Base-by-base conservation (phyloP, 139 green algal genomes). In the Yamagishiella unicocca region DNA sequence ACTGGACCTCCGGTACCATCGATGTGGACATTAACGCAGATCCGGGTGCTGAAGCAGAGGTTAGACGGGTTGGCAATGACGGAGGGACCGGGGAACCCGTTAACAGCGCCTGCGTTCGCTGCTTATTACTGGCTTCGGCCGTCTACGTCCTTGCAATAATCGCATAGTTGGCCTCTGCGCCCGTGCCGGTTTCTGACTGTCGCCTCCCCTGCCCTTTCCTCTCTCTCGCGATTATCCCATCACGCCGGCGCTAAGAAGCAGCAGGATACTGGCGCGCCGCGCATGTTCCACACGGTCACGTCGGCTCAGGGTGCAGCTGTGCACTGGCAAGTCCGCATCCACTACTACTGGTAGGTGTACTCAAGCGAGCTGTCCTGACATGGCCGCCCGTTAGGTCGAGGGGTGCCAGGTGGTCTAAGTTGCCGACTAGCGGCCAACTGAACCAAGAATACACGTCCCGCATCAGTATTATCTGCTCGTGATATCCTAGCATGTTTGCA, bases 241-340 rank as follows among this genome's bases (percentile, higher is more conserved):
- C 58, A 75, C 67, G 67, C 67, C 46, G 45, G 35, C 37, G 37
- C 35, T 12, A 66, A 82, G 14, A 68, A 67, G 46, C 12, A 9
- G 77, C 43, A 58, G 54, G 29, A 10, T 4, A 21, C 50, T 27
- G 71, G 40, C 31, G 35, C 61, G 27, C 72, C 71, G 7, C 90
- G 95, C 27, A 87, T 77, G 33, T 98, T 93, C 90, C 96, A 98
- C 83, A 92, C 94, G 10, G 90, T 98, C 0, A 97, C 96, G 24
- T 95, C 96, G 14, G 96, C 96, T 1, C 92, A 96, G 58, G 96
- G 96, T 2, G 31, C 91, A 12, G 93, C 95, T 3, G 92, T 94
- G 66, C 96, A 98, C 92, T 98, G 96, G 96, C 96, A 98, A 87
- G 90, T 92, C 24, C 90, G 96, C 22, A 92, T 98, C 35, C 90